Evolutionary conservation across 2,329 filamentous ascomycete genomes (phyloP).

Genomic region (Epichloe brachyelytri): DNA sequence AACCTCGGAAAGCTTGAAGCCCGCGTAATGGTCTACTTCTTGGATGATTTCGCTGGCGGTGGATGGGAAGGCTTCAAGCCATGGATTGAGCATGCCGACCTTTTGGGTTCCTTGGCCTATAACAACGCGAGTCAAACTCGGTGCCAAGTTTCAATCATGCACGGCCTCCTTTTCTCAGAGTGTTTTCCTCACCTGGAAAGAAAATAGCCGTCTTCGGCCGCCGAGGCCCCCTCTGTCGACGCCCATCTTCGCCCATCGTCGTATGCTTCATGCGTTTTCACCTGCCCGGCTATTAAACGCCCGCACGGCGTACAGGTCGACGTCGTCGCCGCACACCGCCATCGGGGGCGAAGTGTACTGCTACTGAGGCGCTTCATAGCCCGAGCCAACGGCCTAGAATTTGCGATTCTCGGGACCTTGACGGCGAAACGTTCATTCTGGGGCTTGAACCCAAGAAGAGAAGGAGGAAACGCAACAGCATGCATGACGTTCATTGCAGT

Average conservation of each 20-base stretch:
- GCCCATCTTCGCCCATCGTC: neutral
- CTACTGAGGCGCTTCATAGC: conserved; percentile 20
- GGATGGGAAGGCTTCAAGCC: conserved; percentile 73
- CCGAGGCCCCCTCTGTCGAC: conserved; percentile 13
- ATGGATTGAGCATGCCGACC: conserved; percentile 75
- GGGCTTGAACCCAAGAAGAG: neutral
- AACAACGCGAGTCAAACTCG: neutral
- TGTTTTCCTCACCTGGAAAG: conserved; percentile 37
- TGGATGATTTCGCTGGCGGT: conserved; percentile 68
- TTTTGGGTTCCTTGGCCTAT: conserved; percentile 79
- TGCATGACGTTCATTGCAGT: neutral
- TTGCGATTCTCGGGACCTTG: neutral
- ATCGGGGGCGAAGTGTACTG: conserved; percentile 16
- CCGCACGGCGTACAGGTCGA: neutral
- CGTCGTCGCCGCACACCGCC: conserved; percentile 6
- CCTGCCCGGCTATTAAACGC: neutral
- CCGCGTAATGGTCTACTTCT: conserved; percentile 69
- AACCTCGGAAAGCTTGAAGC: conserved; percentile 60
- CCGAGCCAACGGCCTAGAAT: conserved; percentile 11
- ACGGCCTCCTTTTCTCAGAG: neutral
- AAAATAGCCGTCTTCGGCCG: conserved; percentile 44
- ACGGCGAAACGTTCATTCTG: conserved; percentile 7
- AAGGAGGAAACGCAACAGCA: neutral
- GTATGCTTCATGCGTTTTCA: conserved; percentile 5
- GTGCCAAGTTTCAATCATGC: neutral